A percentile compares a stretch with the other conserved stretches of the same genome.
Evolutionary conservation across 768 basidiomycete species (phyloP).

Genomic region (Phylloporus sp.): DNA sequence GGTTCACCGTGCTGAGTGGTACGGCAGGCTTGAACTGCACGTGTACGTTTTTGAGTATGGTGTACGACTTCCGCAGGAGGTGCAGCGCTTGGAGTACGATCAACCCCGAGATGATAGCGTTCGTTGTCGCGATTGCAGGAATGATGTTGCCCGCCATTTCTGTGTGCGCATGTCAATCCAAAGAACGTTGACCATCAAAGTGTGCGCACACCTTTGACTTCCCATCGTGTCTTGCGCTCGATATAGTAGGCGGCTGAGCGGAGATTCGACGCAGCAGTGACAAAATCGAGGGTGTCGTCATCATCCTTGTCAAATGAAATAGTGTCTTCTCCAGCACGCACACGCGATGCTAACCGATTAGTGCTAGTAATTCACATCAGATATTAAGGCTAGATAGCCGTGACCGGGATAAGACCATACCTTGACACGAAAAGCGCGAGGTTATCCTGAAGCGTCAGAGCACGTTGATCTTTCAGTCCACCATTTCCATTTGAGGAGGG

Average conservation of each 20-base stretch:
- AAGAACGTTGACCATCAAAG: neutral
- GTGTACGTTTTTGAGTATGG: constrained; percentile 69
- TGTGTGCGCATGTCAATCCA: constrained; percentile 26
- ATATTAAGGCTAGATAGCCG: neutral
- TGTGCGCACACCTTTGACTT: constrained; percentile 75
- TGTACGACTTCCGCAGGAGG: constrained; percentile 64
- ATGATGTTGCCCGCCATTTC: constrained; percentile 99
- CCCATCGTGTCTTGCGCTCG: constrained; percentile 85
- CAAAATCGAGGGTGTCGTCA: constrained; percentile 94
- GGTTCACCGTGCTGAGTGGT: constrained; percentile 67
- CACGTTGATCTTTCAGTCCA: constrained; percentile 77
- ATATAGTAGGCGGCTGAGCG: constrained; percentile 91
- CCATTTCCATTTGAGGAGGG: constrained; percentile 14
- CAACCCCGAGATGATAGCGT: constrained; percentile 92
- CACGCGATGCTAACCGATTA: constrained; percentile 68
- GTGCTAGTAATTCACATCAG: constrained; percentile 47
- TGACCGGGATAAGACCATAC: constrained; percentile 37
- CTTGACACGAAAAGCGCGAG: constrained; percentile 81
- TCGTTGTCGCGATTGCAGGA: constrained; percentile 98
- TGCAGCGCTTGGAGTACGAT: constrained; percentile 93
- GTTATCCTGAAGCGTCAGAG: constrained; percentile 75
- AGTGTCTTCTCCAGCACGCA: constrained; percentile 61
- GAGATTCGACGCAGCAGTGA: constrained; percentile 91
- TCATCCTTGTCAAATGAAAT: constrained; percentile 98
- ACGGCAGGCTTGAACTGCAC: constrained; percentile 73